Evolutionary conservation across 2,329 filamentous ascomycete genomes (phyloP).

Genomic region (Pseudogymnoascus pannorum): DNA sequence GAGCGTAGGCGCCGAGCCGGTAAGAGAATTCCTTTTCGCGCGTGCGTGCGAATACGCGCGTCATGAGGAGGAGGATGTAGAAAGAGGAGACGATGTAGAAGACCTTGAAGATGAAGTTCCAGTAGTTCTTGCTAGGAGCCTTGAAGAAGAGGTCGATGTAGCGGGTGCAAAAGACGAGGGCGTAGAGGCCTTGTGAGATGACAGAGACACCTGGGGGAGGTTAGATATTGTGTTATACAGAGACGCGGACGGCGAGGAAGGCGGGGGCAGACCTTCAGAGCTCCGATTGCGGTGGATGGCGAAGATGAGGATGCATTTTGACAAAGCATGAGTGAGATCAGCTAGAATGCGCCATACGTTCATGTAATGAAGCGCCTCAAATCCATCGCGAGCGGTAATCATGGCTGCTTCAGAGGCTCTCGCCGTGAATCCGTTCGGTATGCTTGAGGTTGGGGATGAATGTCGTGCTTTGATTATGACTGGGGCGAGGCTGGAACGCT

Average conservation of each 20-base stretch:
- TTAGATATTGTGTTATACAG: constrained; percentile 15
- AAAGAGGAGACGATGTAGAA: constrained; percentile 80
- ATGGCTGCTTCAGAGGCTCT: not conserved
- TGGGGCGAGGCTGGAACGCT: constrained; percentile 1
- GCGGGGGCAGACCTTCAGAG: constrained; percentile 59
- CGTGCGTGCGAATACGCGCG: constrained; percentile 77
- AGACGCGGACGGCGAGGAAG: constrained; percentile 7
- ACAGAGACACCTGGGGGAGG: constrained; percentile 65
- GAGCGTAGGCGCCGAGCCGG: constrained; percentile 70
- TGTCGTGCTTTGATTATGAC: constrained; percentile 1
- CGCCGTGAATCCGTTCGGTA: not conserved
- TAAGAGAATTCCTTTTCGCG: constrained; percentile 86
- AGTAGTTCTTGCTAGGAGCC: constrained; percentile 35
- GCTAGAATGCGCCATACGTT: constrained; percentile 64
- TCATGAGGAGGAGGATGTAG: constrained; percentile 85
- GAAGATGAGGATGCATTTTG: constrained; percentile 85
- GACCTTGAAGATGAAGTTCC: constrained; percentile 80
- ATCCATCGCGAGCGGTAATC: not conserved
- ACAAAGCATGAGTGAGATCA: constrained; percentile 76
- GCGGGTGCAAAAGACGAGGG: constrained; percentile 74
- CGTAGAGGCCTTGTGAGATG: constrained; percentile 84
- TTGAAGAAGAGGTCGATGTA: constrained; percentile 73
- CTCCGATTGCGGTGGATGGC: constrained; percentile 83
- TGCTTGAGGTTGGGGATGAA: not conserved
- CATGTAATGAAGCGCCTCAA: not conserved